Percentiles rank a stretch among this genome's conserved stretches.
phyloP scores from a whole-genome alignment of 2,329 filamentous ascomycete species.

The Pseudogymnoascus sp. region DNA sequence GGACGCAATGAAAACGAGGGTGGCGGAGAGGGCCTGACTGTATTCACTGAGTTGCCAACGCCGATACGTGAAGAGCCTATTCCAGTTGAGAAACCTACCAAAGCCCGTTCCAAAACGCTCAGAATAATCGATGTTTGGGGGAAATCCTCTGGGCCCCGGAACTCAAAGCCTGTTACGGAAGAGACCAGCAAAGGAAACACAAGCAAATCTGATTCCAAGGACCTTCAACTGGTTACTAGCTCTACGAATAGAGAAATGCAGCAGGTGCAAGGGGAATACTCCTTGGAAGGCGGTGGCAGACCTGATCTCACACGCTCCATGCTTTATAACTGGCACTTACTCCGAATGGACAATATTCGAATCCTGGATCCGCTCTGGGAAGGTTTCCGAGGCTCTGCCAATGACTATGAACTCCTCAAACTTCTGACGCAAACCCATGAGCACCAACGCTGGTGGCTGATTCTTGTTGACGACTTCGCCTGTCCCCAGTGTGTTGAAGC shows the following conservation, averaged over 20 bases:
- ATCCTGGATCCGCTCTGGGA: neutral
- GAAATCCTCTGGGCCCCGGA: neutral
- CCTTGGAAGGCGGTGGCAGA: neutral
- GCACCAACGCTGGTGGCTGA: neutral
- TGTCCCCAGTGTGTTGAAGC: slow-evolving; percentile 1
- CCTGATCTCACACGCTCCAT: neutral
- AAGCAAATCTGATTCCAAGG: neutral
- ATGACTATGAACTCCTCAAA: slow-evolving; percentile 5
- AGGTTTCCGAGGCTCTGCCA: neutral
- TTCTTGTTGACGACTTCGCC: slow-evolving; percentile 4
- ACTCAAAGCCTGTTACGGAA: neutral
- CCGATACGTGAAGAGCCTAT: neutral
- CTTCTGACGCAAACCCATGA: neutral
- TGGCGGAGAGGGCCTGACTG: neutral
- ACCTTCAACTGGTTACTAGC: neutral
- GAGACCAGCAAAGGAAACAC: neutral
- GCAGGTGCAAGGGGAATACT: neutral
- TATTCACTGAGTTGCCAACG: neutral
- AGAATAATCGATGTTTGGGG: slow-evolving; percentile 1
- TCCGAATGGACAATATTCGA: slow-evolving; percentile 2
- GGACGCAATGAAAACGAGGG: neutral
- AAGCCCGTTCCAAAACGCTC: neutral
- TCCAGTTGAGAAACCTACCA: neutral
- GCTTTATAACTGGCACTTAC: slow-evolving; percentile 7
- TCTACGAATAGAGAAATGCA: neutral